Conservation (phyloP, 2,329 filamentous ascomycete genomes). For the Aureobasidium pullulans region DNA sequence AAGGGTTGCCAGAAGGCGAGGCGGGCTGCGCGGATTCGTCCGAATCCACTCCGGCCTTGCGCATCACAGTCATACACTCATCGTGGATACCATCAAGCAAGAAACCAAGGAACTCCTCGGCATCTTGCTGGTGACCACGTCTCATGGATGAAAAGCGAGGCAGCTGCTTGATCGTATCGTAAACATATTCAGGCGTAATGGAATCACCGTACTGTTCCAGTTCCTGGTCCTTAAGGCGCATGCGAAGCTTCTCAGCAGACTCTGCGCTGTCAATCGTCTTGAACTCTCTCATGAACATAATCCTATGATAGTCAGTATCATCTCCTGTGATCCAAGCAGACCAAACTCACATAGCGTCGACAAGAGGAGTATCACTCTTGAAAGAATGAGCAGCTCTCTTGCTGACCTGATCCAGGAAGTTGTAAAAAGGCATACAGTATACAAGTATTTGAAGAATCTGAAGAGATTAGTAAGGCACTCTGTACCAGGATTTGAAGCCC, state of each 20-base stretch:
- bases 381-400: slow-evolving; percentile 82
- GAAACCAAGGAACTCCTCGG: slow-evolving; percentile 93
- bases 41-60: slow-evolving; percentile 28
- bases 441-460: slow-evolving; percentile 92
- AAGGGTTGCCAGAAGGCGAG: slow-evolving; percentile 34
- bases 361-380: slow-evolving; percentile 86
- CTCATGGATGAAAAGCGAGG: slow-evolving; percentile 89
- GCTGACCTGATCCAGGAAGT: slow-evolving; percentile 81
- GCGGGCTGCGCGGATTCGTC: slow-evolving; percentile 20
- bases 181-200: slow-evolving; percentile 90
- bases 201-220: slow-evolving; percentile 85
- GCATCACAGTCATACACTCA: slow-evolving; percentile 76
- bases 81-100: slow-evolving; percentile 88
- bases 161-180: slow-evolving; percentile 80
- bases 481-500: background rate
- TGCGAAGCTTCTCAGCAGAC: slow-evolving; percentile 64
- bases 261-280: slow-evolving; percentile 72
- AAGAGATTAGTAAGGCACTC: slow-evolving; percentile 27
- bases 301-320: slow-evolving; percentile 45
- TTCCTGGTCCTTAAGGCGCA: slow-evolving; percentile 70
- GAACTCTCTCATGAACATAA: slow-evolving; percentile 94
- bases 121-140: slow-evolving; percentile 93
- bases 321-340: background rate
- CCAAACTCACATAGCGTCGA: slow-evolving; percentile 77
- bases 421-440: slow-evolving; percentile 89